A percentile compares a stretch with the other conserved stretches of the same genome.
Evolutionary conservation across 345 rosid species (phyloP).

Genomic region (Citrus reticulata): DNA sequence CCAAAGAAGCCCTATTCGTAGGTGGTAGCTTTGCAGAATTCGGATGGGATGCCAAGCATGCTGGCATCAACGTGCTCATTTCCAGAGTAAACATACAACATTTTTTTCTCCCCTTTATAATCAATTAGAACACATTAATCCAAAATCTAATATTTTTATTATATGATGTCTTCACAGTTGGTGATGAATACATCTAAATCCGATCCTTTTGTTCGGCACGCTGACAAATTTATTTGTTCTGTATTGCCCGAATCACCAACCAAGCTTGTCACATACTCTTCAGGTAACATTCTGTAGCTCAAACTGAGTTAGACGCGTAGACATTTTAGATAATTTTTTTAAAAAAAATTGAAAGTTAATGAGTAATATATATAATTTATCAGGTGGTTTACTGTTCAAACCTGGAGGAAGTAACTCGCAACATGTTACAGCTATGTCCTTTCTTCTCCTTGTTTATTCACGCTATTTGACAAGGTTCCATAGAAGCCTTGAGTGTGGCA

Average conservation of each 20-base stretch:
- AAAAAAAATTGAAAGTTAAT: background rate
- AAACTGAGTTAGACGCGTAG: background rate
- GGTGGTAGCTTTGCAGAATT: constrained; percentile 41
- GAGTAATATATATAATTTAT: background rate
- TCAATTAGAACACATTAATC: background rate
- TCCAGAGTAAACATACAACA: constrained; percentile 39
- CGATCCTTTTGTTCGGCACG: constrained; percentile 19
- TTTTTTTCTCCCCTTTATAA: constrained; percentile 9
- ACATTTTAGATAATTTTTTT: background rate
- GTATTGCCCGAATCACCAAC: constrained; percentile 49
- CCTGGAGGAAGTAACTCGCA: constrained; percentile 57
- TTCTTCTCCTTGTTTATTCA: constrained; percentile 50
- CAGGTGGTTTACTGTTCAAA: constrained; percentile 52
- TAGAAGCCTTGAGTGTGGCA: constrained; percentile 28
- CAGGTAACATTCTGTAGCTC: constrained; percentile 25
- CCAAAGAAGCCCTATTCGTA: background rate
- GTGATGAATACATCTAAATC: constrained; percentile 9
- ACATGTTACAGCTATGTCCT: constrained; percentile 39
- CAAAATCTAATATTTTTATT: background rate
- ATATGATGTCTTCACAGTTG: constrained; percentile 11
- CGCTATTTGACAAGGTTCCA: constrained; percentile 23
- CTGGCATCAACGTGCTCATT: constrained; percentile 67
- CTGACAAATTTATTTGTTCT: constrained; percentile 40
- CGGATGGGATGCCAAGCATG: constrained; percentile 79
- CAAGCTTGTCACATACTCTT: constrained; percentile 32